Percentiles rank a stretch among this genome's conserved stretches.
Evolutionary conservation across 2,329 filamentous ascomycete genomes (phyloP).

Genomic region (Dissoconium aciculare): DNA sequence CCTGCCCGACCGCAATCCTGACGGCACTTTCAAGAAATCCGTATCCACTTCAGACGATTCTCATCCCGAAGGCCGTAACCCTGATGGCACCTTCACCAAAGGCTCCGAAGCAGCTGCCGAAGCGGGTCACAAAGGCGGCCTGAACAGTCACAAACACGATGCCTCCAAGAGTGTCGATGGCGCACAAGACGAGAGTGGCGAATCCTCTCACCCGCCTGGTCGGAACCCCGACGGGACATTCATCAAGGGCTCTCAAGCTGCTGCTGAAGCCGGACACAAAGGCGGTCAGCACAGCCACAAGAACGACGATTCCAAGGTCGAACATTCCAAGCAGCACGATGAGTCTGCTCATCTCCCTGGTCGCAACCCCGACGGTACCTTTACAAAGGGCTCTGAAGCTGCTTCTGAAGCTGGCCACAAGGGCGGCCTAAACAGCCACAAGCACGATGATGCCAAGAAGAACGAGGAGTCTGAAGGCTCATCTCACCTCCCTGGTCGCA

Average conservation of each 20-base stretch:
- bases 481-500: slow-evolving; percentile 14
- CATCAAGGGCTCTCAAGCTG: slow-evolving; percentile 13
- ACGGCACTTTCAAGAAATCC: slow-evolving; percentile 13
- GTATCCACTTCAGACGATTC: slow-evolving; percentile 17
- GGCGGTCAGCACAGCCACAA: too few species aligned
- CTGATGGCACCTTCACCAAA: slow-evolving; percentile 18
- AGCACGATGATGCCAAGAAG: too few species aligned
- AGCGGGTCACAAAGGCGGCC: slow-evolving; percentile 11
- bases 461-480: too few species aligned
- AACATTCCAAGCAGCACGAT: too few species aligned
- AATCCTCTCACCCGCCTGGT: slow-evolving; percentile 12
- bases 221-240: slow-evolving; percentile 16
- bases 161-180: too few species aligned
- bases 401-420: slow-evolving; percentile 17
- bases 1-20: slow-evolving; percentile 15
- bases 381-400: slow-evolving; percentile 16
- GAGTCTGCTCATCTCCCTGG: slow-evolving; percentile 8
- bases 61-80: slow-evolving; percentile 14
- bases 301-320: too few species aligned
- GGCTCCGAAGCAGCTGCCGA: slow-evolving; percentile 18
- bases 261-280: too few species aligned
- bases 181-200: too few species aligned
- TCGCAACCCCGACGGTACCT: slow-evolving; percentile 18
- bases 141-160: background rate
- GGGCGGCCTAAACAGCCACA: background rate